Percentiles rank a stretch among this genome's conserved stretches.
Conservation (phyloP, 352 stramenopile species). For the Discostella stelligera region DNA sequence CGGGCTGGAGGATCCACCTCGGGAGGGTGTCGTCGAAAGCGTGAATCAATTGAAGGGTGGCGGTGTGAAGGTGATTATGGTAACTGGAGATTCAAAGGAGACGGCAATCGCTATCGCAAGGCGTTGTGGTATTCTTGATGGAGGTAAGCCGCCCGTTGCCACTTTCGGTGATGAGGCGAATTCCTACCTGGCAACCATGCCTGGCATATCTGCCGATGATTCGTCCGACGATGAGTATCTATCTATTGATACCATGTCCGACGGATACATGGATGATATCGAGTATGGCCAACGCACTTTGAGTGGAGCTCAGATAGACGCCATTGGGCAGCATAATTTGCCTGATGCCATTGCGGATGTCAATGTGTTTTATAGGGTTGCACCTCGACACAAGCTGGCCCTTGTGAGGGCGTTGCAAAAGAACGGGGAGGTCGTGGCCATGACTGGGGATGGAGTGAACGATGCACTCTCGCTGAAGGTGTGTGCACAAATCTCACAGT, state of each 20-base stretch:
- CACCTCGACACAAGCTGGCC: constrained; percentile 92
- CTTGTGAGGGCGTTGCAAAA: constrained; percentile 92
- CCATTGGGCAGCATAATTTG: constrained; percentile 75
- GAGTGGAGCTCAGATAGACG: constrained; percentile 88
- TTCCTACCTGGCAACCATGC: neutral
- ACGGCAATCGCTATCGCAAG: constrained; percentile 92
- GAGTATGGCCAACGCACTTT: constrained; percentile 80
- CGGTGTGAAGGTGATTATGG: constrained; percentile 86
- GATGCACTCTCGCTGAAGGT: constrained; percentile 94
- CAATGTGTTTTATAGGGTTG: constrained; percentile 93
- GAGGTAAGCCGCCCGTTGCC: neutral
- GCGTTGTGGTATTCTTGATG: constrained; percentile 89
- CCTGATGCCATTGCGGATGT: constrained; percentile 85
- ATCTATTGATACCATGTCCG: neutral
- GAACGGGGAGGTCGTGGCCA: constrained; percentile 92
- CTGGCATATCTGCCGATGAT: constrained; percentile 45
- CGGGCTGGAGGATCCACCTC: constrained; percentile 88
- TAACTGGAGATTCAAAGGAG: constrained; percentile 92
- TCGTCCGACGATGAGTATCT: constrained; percentile 31
- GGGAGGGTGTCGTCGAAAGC: constrained; percentile 73
- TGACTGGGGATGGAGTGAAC: constrained; percentile 97
- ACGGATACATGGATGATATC: constrained; percentile 39
- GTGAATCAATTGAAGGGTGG: constrained; percentile 72
- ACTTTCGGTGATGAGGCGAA: neutral
- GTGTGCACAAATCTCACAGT: constrained; percentile 47